Percentiles rank a stretch among this genome's conserved stretches.
Evolutionary conservation across 257 asterid genomes (phyloP).

Genomic region (Rauvolfia tetraphylla): DNA sequence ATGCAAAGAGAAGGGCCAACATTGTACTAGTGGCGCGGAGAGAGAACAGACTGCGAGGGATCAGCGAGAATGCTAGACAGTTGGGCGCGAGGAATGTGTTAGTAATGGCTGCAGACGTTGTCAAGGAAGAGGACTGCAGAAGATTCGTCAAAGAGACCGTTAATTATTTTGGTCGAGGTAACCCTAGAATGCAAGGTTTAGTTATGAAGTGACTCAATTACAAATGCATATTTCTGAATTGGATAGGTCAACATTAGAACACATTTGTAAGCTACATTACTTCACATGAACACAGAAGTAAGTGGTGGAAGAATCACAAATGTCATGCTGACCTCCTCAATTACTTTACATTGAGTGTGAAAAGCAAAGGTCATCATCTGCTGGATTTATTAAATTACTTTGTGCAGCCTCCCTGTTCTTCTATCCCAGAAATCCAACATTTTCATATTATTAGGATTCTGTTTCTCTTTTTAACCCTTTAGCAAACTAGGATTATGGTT

Average conservation of each 20-base stretch:
- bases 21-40: slow-evolving; percentile 86
- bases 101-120: slow-evolving; percentile 90
- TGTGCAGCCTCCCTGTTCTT: no score
- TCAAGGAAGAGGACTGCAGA: slow-evolving; percentile 85
- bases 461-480: no score
- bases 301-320: neutral
- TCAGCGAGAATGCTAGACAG: slow-evolving; percentile 65
- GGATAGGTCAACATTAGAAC: neutral
- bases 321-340: no score
- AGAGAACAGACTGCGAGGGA: slow-evolving; percentile 65
- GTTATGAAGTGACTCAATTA: neutral
- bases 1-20: slow-evolving; percentile 75
- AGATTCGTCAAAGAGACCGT: slow-evolving; percentile 72
- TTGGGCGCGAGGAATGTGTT: slow-evolving; percentile 64
- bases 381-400: no score
- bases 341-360: no score
- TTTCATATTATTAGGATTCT: neutral
- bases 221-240: neutral
- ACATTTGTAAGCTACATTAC: neutral
- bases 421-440: neutral
- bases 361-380: no score
- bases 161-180: slow-evolving; percentile 59
- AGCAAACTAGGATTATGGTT: neutral
- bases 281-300: neutral
- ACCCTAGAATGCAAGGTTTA: neutral